Base-by-base conservation (phyloP, 2,329 filamentous ascomycete species). In the Allantophomopsis cytisporea region DNA sequence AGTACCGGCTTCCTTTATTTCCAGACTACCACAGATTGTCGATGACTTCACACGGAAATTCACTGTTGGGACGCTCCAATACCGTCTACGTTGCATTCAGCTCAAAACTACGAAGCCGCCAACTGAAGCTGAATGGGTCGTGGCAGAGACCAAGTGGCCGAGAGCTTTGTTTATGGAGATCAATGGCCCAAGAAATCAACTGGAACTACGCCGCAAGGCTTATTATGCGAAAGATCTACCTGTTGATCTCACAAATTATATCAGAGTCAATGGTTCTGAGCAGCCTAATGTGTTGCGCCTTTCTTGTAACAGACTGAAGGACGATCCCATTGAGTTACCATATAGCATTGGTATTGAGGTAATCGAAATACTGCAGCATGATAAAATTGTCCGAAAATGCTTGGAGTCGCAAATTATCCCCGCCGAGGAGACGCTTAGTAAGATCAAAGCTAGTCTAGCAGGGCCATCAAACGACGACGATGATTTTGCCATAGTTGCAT, bases 211-310 rank as follows among this genome's bases (percentile, higher is more conserved):
- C 32, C 72, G 81, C 20, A 85, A 83, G 49, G 56, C 73, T 1
- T 79, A 91, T 44, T 72, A 88, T 51, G 79, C 78, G 10, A 83
- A 79, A 48, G 83, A 93, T 49, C 58, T 86, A 7, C 79, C 88
- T 0, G 63, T 83, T 5, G 85, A 94, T 47, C 62, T 94, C 17
- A 87, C 85, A 2, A 44, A 55, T 1, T 56, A 72, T 8, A 43
- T 60, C 15, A 47, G 34, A 28, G n/a, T 39, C 11, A 28, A 28
- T 28, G 23, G 23, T 10, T 35, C 17, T 41, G 11, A 32, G 43
- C 16, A 14, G 45, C 11, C 35, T 35, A 13, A 39, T 36, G 23
- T 28, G 8, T 28, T 28, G 23, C 23, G 11, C 23, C 5, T 28
- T 28, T 28, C 23, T 4, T 28, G 23, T 28, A 8, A 8, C 10